A percentile compares a stretch with the other conserved stretches of the same genome.
phyloP scores from a whole-genome alignment of 73 alveolate species.

The Breviolum minutum region DNA sequence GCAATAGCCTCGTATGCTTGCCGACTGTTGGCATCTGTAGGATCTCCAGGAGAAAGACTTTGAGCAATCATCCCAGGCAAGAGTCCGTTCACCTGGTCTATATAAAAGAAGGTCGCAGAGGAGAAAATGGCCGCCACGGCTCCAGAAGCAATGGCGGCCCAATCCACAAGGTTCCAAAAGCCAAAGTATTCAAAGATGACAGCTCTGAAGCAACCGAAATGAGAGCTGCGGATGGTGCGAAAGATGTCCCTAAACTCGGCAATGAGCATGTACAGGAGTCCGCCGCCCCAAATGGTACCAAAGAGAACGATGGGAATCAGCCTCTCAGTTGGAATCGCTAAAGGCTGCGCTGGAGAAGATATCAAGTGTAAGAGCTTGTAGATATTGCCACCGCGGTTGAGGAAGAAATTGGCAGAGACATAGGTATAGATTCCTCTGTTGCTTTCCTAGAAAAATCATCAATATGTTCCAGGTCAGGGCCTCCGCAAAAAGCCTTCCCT shows the following conservation, averaged over 20 bases:
- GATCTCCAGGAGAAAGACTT: background rate
- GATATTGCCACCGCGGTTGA: slow-evolving; percentile 68
- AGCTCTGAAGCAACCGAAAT: background rate
- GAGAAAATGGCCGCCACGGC: slow-evolving; percentile 27
- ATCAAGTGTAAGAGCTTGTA: slow-evolving; percentile 17
- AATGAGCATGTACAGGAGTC: slow-evolving; percentile 24
- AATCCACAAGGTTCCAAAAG: slow-evolving; percentile 73
- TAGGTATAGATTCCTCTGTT: slow-evolving; percentile 46
- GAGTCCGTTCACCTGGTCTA: background rate
- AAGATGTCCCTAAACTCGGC: slow-evolving; percentile 45
- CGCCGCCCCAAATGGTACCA: slow-evolving; percentile 18
- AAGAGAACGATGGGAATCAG: background rate
- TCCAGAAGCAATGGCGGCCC: slow-evolving; percentile 32
- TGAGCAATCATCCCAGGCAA: background rate
- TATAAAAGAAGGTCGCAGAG: background rate
- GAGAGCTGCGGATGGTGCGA: slow-evolving; percentile 66
- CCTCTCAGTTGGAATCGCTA: background rate
- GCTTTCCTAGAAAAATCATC: no score
- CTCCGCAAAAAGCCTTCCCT: no score
- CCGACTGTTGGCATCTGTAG: background rate
- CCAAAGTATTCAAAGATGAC: slow-evolving; percentile 23
- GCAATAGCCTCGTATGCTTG: slow-evolving; percentile 7
- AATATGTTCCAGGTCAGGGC: no score
- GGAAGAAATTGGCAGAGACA: slow-evolving; percentile 64
- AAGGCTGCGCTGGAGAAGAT: slow-evolving; percentile 23